Evolutionary conservation across 2,329 filamentous ascomycete species (phyloP).

Genomic region (Xylaria hypoxylon): DNA sequence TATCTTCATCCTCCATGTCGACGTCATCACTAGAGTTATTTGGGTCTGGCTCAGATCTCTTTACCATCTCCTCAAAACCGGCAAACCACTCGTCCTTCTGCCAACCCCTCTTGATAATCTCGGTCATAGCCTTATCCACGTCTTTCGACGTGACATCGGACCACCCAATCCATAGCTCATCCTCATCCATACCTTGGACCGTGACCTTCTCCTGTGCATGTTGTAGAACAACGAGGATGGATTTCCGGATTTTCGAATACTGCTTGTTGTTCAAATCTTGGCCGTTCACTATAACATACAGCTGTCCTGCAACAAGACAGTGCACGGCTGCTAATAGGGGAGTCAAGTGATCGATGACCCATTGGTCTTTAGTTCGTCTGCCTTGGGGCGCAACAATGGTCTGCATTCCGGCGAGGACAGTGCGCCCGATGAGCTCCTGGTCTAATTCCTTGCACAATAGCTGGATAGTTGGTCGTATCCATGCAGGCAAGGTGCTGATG

Average conservation of each 20-base stretch:
- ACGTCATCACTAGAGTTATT: constrained; percentile 51
- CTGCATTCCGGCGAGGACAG: constrained; percentile 80
- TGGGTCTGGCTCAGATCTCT: constrained; percentile 42
- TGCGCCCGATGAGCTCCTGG: constrained; percentile 72
- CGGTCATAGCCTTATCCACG: constrained; percentile 71
- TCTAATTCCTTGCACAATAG: constrained; percentile 72
- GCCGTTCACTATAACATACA: constrained; percentile 56
- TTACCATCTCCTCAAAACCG: constrained; percentile 67
- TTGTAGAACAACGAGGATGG: constrained; percentile 59
- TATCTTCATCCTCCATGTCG: constrained; percentile 52
- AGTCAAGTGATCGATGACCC: constrained; percentile 62
- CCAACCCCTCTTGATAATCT: constrained; percentile 68
- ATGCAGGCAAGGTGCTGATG: constrained; percentile 63
- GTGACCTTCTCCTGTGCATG: constrained; percentile 56
- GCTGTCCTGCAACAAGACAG: constrained; percentile 67
- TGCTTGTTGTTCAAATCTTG: constrained; percentile 56
- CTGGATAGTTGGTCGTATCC: constrained; percentile 77
- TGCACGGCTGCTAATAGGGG: constrained; percentile 70
- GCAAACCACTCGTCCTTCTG: constrained; percentile 72
- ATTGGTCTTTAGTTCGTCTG: constrained; percentile 60
- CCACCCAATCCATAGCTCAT: constrained; percentile 67
- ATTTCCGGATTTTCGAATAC: constrained; percentile 61
- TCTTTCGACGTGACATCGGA: constrained; percentile 61
- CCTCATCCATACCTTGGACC: constrained; percentile 56
- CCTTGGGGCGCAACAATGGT: constrained; percentile 60